These are phyloP conservation scores for Exserohilum turcica DNA, from an alignment of 2,329 filamentous ascomycete genomes.

Conservation along the genomic window DNA sequence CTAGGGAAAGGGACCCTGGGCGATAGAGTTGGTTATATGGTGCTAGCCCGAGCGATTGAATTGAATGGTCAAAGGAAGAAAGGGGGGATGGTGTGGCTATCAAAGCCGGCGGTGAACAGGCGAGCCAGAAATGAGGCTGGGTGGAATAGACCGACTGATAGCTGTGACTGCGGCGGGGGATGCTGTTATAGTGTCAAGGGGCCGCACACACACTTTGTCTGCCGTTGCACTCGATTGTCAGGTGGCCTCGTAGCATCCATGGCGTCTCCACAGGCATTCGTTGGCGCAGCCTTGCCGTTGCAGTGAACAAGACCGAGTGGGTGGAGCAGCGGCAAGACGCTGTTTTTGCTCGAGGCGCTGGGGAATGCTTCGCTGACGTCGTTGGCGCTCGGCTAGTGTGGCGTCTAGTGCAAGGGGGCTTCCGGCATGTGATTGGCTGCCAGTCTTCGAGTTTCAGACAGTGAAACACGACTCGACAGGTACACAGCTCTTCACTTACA, in stretches of 20 bases:
- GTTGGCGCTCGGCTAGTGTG: constrained; percentile 28
- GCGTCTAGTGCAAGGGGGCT: constrained; percentile 12
- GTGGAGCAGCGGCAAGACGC: constrained; percentile 20
- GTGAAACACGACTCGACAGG: constrained; percentile 12
- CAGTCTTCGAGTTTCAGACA: constrained; percentile 1
- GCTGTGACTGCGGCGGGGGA: too few species aligned
- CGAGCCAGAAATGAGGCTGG: background rate
- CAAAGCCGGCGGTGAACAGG: constrained; percentile 14
- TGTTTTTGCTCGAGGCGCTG: constrained; percentile 22
- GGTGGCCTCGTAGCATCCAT: background rate
- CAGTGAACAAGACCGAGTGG: constrained; percentile 13
- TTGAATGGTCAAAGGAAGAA: background rate
- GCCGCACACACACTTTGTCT: background rate
- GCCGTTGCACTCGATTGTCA: background rate
- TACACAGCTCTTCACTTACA: too few species aligned
- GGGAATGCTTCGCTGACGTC: constrained; percentile 35
- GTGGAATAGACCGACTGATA: background rate
- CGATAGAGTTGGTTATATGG: background rate
- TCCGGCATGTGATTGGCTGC: constrained; percentile 35
- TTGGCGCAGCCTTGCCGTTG: constrained; percentile 22
- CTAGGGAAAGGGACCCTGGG: background rate
- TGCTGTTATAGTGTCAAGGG: background rate
- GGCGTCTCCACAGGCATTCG: constrained; percentile 6
- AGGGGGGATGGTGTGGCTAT: constrained; percentile 14
- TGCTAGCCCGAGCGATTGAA: background rate